Evolutionary conservation across 352 stramenopile species (phyloP), one percentile per base, ranked within the genome.

Genomic region (Phytophthora multivora): DNA sequence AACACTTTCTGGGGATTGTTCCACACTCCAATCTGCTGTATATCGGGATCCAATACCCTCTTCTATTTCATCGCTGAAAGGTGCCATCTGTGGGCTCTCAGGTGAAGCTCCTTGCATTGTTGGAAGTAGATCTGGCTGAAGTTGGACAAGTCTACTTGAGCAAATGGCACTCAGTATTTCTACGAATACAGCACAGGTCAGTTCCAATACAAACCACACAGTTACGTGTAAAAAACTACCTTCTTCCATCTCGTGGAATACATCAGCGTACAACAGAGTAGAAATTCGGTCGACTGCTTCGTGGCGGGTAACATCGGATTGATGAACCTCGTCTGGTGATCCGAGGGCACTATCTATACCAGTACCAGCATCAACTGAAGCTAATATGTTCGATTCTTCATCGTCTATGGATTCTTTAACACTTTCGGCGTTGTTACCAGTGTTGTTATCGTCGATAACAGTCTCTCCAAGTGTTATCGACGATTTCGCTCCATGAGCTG

Each of bases 241-340:
- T 18, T 54, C 28, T 18, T 58, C 45, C 0, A 74, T 13, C 1
- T 48, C 19, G 43, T 66, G 31, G 5, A 73, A 48, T 25, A 82
- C 31, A 16, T 69, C 51, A 9, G 40, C 25, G 8, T 68, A 71
- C 5, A 82, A 13, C 21, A 73, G 25, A 12, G 57, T 43, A 35
- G 63, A n/a, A 25, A 77, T 52, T 38, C 55, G 59, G 36, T 69
- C 54, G 15, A 21, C 28, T 23, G 51, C 6, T 45, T 59, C 48
- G 0, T 57, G 11, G 56, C 6, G 49, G 16, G 25, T 11, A 39
- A 11, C 40, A 36, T 39, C 5, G n/a, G 18, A 11, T 40, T 1
- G 19, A n/a, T 38, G 35, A 36, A 9, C 19, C 23, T 61, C 48
- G 16, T 16, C 18, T 12, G 7, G 15, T 50, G 15, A 15, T 25